A percentile compares a stretch with the other conserved stretches of the same genome.
Evolutionary conservation across 805 yeast species (phyloP).

Genomic region (Myxozyma nipponensis): DNA sequence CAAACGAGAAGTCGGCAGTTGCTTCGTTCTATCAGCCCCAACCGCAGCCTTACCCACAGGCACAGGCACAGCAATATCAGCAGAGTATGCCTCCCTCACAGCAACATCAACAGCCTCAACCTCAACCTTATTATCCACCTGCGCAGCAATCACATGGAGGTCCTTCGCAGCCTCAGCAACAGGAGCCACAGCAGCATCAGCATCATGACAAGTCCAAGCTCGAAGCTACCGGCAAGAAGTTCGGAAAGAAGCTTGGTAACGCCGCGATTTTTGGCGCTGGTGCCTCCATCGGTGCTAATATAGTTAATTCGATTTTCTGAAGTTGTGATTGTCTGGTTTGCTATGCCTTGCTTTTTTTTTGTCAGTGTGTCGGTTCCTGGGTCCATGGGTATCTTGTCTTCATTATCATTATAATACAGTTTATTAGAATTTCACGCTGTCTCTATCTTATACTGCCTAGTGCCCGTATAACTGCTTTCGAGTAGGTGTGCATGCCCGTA

Average conservation of each 20-base stretch:
- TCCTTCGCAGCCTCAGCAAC: conserved; percentile 27
- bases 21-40: background rate
- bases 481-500: too few species aligned
- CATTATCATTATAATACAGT: background rate
- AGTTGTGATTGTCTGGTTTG: background rate
- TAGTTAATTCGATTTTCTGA: conserved; percentile 71
- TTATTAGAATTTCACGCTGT: too few species aligned
- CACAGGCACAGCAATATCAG: conserved; percentile 13
- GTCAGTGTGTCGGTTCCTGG: background rate
- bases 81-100: conserved; percentile 2
- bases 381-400: background rate
- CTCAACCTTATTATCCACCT: conserved; percentile 18
- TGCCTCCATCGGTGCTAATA: conserved; percentile 82
- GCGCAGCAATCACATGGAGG: conserved; percentile 25
- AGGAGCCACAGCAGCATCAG: conserved; percentile 28
- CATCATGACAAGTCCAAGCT: conserved; percentile 29
- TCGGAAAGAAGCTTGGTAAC: conserved; percentile 79
- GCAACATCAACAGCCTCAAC: conserved; percentile 11
- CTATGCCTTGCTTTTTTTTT: background rate
- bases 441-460: background rate
- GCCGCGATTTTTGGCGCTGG: conserved; percentile 98
- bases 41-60: conserved; percentile 12
- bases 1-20: background rate
- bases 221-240: conserved; percentile 44
- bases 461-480: too few species aligned